A percentile compares a stretch with the other conserved stretches of the same genome.
Conservation (phyloP, 192 early-diverging fungal genomes). For the Coemansia sp. region DNA sequence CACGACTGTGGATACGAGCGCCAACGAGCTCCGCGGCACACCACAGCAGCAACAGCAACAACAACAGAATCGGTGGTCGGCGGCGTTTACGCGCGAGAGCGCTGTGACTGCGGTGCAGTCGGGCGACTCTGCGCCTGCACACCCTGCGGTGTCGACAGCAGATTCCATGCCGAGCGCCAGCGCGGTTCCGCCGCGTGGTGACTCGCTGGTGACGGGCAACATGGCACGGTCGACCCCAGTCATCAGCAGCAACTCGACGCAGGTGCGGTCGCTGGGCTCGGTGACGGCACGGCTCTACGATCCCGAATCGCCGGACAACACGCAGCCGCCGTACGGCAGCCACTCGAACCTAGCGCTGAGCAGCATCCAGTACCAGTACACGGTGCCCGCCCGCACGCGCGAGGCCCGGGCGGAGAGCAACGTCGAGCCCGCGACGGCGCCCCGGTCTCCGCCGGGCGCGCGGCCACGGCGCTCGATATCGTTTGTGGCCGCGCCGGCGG, state of each 20-base stretch:
- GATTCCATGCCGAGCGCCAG: not conserved
- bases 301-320: constrained; percentile 8
- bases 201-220: constrained; percentile 21
- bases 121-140: constrained; percentile 2
- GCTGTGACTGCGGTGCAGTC: constrained; percentile 12
- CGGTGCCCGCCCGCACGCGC: not conserved
- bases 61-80: constrained; percentile 22
- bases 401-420: not conserved
- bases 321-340: not conserved
- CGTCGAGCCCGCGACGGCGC: not conserved
- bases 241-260: not conserved
- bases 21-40: not conserved
- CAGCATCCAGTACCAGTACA: constrained; percentile 46
- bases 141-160: not conserved
- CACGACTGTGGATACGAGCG: constrained; percentile 7
- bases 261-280: constrained; percentile 24
- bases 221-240: constrained; percentile 34
- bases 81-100: constrained; percentile 14
- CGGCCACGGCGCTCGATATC: constrained; percentile 44
- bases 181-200: constrained; percentile 26
- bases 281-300: constrained; percentile 46
- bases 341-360: constrained; percentile 29
- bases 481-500: constrained; percentile 14
- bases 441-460: constrained; percentile 1
- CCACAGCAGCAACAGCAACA: constrained; percentile 1